Evolutionary conservation across 306 rosid genomes (phyloP), one percentile per base, ranked within the genome.

Genomic region (Coriaria nepalensis): DNA sequence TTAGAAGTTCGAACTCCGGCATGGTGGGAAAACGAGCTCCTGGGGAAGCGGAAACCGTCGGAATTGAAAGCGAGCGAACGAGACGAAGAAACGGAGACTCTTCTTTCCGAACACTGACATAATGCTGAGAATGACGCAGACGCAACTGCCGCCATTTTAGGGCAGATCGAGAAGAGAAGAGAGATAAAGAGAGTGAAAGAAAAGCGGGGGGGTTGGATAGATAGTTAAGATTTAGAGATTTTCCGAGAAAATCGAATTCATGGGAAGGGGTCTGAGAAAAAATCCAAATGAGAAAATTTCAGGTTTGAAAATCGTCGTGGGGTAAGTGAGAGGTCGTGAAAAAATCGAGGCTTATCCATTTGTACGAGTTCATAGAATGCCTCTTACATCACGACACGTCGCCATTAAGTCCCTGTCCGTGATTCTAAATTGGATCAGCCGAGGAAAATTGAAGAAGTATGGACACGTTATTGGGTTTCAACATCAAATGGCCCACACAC

Each of bases 61-160:
- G 72, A 67, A 47, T 53, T 76, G 0, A 76, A 76, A 47, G 68
- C 66, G 5, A 74, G 64, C 29, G 57, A 70, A 38, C 80, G 76
- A 58, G 81, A n/a, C 0, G 78, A 59, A 5, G 81, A 40, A 0
- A 49, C 12, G n/a, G 43, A 39, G 7, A 44, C 10, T 63, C 69
- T 75, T 56, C 73, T 66, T 5, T 81, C 75, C 0, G 83, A 70
- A 43, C 65, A 83, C 10, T 76, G 83, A 60, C 46, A 61, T 3
- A 73, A 34, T 6, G 75, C 73, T 35, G 93, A 80, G 63, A 83
- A 76, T 34, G 93, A 76, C 45, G 80, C 45, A 50, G 93, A 73
- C 68, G 72, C 66, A 48, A 87, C 69, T 36, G 93, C 78, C 0
- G 88, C 94, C 96, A 83, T 87, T 50, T 7, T 4, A 36, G 54